Base-by-base conservation (phyloP, 2,329 filamentous ascomycete species). In the Trichoderma sp. region DNA sequence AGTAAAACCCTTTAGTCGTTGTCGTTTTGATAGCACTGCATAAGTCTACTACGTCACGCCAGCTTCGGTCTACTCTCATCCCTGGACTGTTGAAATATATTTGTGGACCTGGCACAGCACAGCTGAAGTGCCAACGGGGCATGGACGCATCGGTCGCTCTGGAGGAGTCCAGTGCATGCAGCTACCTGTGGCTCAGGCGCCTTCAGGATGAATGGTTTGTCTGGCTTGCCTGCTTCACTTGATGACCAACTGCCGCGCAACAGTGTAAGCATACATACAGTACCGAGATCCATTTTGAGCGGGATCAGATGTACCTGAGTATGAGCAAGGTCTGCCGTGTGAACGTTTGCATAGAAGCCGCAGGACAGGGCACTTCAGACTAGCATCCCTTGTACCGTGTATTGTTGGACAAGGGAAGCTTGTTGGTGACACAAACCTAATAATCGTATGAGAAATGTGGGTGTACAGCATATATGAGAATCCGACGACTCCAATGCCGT, bases 391-490 rank as follows among this genome's bases (percentile, higher is more conserved):
- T 34, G 26, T 53, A 6, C 53, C 64, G 32, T 51, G 32, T 51
- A 21, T 30, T 18, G 18, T 30, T 67, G 39, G 51, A 11, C 53
- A 18, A 28, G 9, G 28, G 32, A 32, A 36, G 64, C 34, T 5
- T n/a, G 36, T 32, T 61, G 56, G 66, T 61, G 9, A 9, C 56
- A 69, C 65, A 68, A 32, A 68, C 66, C 47, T 26, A 43, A 60
- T 34, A 61, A n/a, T 69, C 56, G 66, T 47, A 68, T 32, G 65
- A 47, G 36, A 26, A n/a, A n/a, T 51, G 26, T 69, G 36, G 66
- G 6, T 4, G 28, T 14, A 69, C 66, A 34, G 18, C 66, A 69
- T 61, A 61, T 47, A 66, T 56, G 39, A 63, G 24, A 28, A 15
- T 32, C 24, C 53, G 32, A 67, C 51, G 32, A 67, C 51, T 26